Evolutionary conservation across 202 grass and related monocot genomes (phyloP).

Genomic region (Panicum hallii): DNA sequence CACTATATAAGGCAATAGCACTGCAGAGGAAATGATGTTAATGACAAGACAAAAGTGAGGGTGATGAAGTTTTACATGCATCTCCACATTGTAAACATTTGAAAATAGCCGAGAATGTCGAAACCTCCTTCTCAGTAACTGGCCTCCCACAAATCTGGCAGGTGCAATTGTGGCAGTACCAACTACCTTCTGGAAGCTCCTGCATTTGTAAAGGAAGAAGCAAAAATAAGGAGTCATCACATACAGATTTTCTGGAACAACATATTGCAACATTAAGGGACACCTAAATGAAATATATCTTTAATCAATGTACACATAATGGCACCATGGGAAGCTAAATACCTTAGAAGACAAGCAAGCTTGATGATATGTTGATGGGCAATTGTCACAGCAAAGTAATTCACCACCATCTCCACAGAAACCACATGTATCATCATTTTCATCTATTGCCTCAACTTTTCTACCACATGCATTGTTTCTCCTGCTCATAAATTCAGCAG

Average conservation of each 20-base stretch:
- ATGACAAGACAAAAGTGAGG: constrained; percentile 38
- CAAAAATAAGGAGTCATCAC: constrained; percentile 28
- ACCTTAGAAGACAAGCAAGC: constrained; percentile 88
- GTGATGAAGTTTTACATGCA: constrained; percentile 66
- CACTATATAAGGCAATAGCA: constrained; percentile 18
- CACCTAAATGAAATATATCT: constrained; percentile 17
- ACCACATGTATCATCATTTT: constrained; percentile 95
- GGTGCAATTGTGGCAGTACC: constrained; percentile 98
- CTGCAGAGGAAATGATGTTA: constrained; percentile 20
- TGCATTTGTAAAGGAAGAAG: constrained; percentile 46
- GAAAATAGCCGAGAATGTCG: constrained; percentile 58
- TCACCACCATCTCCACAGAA: constrained; percentile 97
- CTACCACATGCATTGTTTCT: constrained; percentile 57
- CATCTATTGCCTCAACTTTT: constrained; percentile 75
- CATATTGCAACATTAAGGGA: constrained; percentile 33
- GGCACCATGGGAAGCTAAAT: constrained; percentile 32
- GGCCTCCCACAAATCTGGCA: constrained; percentile 82
- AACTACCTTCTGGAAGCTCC: constrained; percentile 96
- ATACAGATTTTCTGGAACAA: constrained; percentile 31
- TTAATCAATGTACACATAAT: constrained; percentile 5
- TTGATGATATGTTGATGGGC: constrained; percentile 95
- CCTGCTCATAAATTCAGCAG: constrained; percentile 82
- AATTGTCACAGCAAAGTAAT: constrained; percentile 97
- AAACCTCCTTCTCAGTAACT: constrained; percentile 62
- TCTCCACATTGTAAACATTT: constrained; percentile 92